phyloP scores from a whole-genome alignment of 2,329 filamentous ascomycete genomes.

The Zymoseptoria ardabiliae region DNA sequence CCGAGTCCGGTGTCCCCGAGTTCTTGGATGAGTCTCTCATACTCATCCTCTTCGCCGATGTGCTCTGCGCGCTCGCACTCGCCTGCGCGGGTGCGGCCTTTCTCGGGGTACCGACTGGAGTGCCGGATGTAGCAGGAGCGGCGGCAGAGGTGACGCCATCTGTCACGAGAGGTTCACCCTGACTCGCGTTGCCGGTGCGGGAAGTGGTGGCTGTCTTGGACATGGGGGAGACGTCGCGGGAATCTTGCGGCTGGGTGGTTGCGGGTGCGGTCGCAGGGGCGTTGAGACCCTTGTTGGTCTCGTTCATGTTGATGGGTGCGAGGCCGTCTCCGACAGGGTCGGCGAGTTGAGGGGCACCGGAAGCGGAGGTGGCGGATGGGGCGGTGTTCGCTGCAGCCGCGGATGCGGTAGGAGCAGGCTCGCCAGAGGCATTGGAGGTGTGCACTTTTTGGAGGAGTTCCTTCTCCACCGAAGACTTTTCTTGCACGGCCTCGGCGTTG shows the following conservation, averaged over 20 bases:
- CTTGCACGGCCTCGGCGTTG: slow-evolving; percentile 59
- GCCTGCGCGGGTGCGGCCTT: slow-evolving; percentile 6
- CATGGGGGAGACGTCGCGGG: slow-evolving; percentile 37
- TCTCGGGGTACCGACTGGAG: slow-evolving; percentile 23
- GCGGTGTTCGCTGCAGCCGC: slow-evolving; percentile 32
- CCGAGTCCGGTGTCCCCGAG: slow-evolving; percentile 36
- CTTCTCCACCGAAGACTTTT: slow-evolving; percentile 67
- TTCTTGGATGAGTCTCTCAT: slow-evolving; percentile 26
- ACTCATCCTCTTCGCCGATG: slow-evolving; percentile 23
- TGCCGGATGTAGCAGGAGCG: slow-evolving; percentile 17
- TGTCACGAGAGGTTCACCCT: slow-evolving; percentile 35
- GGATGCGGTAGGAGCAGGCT: slow-evolving; percentile 37
- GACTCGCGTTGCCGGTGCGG: slow-evolving; percentile 16
- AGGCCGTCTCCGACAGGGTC: slow-evolving; percentile 21
- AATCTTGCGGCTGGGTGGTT: slow-evolving; percentile 21
- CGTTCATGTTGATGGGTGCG: slow-evolving; percentile 22
- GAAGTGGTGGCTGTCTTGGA: slow-evolving; percentile 30
- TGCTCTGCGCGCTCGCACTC: slow-evolving; percentile 11
- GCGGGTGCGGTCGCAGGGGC: slow-evolving; percentile 27
- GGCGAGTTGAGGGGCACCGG: slow-evolving; percentile 25
- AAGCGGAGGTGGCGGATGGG: slow-evolving; percentile 18
- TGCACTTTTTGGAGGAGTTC: slow-evolving; percentile 60
- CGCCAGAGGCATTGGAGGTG: slow-evolving; percentile 35
- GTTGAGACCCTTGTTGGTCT: slow-evolving; percentile 28
- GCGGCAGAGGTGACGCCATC: slow-evolving; percentile 33